Base-by-base conservation (phyloP, 371 early-diverging fungal species). In the Mortierella sp. region DNA sequence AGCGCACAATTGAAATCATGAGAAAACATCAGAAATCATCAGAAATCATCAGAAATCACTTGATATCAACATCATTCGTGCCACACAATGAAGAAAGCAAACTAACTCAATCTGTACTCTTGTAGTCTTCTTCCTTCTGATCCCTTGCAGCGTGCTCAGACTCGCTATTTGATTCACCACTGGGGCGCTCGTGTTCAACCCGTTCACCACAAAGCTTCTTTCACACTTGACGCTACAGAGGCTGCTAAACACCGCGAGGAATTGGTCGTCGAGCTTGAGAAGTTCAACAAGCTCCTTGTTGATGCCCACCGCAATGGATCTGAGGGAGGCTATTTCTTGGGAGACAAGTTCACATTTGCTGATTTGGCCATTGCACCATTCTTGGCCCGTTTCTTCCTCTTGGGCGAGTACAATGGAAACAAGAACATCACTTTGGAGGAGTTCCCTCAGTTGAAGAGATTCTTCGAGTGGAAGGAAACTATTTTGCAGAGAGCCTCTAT, bases 381-480 rank as follows among this genome's bases (percentile, higher is more conserved):
- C 63, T 32, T 71, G 53, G 69, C 62, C 21, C 80, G 80, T 7
- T 57, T 70, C 58, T 69, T 67, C 69, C 68, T 80, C 8, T 22
- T 74, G 48, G 66, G 65, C 1, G 11, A 53, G 32, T 78, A 69
- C 69, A 73, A 77, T 57, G 73, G 72, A 41, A 67, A 32, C 69
- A 72, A 74, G 69, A 36, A 52, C 2, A 43, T 74, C 33, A 80
- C 71, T 19, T 4, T 28, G n/a, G 63, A 71, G 11, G 48, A 61
- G 16, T 58, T 60, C 71, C 75, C 75, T 28, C 52, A 80, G 62
- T 45, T 80, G 47, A 47, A 59, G 67, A 52, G 75, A 1, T 68
- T 80, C 69, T 71, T 80, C 4, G 53, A 68, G 22, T 80, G 80
- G 80, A 63, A 71, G 72, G 80, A 80, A 11, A 75, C 80, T 32